Conservation (phyloP, 495 filamentous ascomycete genomes). For the Penicillium ucsense region DNA sequence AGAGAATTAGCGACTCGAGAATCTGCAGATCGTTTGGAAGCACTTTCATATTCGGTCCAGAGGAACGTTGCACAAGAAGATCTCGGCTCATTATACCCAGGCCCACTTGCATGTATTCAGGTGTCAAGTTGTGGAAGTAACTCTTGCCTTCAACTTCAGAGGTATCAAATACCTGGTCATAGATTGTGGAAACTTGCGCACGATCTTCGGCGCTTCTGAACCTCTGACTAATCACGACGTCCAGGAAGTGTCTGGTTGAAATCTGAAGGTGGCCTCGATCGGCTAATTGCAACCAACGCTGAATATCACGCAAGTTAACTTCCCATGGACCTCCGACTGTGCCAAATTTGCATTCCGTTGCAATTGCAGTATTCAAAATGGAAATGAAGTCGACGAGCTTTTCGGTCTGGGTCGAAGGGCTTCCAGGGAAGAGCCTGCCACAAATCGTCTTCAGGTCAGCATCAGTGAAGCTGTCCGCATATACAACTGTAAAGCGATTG, state of each 20-base stretch:
- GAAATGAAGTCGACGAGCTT: slow-evolving; percentile 75
- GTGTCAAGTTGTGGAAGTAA: slow-evolving; percentile 58
- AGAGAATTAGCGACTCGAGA: slow-evolving; percentile 79
- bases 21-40: slow-evolving; percentile 50
- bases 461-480: slow-evolving; percentile 76
- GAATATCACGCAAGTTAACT: slow-evolving; percentile 87
- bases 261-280: slow-evolving; percentile 37
- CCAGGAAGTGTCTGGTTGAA: slow-evolving; percentile 59
- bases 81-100: slow-evolving; percentile 59
- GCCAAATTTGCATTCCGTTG: slow-evolving; percentile 56
- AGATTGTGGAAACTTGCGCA: slow-evolving; percentile 51
- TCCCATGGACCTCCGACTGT: slow-evolving; percentile 89
- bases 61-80: slow-evolving; percentile 41
- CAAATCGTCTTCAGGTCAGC: slow-evolving; percentile 79
- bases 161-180: slow-evolving; percentile 42
- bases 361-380: slow-evolving; percentile 58
- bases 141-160: slow-evolving; percentile 26
- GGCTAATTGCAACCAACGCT: slow-evolving; percentile 77
- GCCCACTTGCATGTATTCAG: slow-evolving; percentile 66
- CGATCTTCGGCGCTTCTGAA: slow-evolving; percentile 68
- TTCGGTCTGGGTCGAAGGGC: slow-evolving; percentile 43
- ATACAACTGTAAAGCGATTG: slow-evolving; percentile 96
- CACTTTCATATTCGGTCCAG: slow-evolving; percentile 45
- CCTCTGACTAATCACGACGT: slow-evolving; percentile 78
- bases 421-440: slow-evolving; percentile 57